These are phyloP conservation scores for Trichoderma lentiforme DNA, from an alignment of 2,329 filamentous ascomycete genomes.

Conservation along the genomic window DNA sequence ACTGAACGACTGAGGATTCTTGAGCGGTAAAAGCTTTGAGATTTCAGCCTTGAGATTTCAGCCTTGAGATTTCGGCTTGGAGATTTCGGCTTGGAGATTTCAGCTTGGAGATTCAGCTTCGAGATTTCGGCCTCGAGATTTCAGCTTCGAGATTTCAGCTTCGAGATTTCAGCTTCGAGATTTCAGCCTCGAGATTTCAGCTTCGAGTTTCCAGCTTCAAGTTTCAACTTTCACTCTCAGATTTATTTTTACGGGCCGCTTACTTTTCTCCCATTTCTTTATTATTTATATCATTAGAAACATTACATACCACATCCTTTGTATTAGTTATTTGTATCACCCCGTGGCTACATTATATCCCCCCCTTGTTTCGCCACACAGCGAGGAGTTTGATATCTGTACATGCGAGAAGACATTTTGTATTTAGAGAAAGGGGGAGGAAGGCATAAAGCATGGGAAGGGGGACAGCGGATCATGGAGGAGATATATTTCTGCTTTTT, in stretches of 20 bases:
- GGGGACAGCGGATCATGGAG: background rate
- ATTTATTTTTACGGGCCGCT: background rate
- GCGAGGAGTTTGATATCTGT: slow-evolving; percentile 13
- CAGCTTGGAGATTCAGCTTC: background rate
- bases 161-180: background rate
- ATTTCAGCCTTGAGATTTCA: background rate
- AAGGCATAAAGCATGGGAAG: background rate
- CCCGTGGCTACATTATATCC: slow-evolving; percentile 4
- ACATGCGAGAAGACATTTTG: slow-evolving; percentile 1
- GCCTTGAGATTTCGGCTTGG: background rate
- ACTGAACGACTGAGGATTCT: slow-evolving; percentile 22
- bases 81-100: background rate
- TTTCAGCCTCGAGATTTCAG: background rate
- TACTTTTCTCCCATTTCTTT: background rate
- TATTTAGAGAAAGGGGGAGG: background rate
- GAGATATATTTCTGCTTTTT: background rate
- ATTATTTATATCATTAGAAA: background rate
- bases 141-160: too few species aligned
- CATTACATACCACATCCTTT: slow-evolving; percentile 6
- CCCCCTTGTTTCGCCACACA: background rate
- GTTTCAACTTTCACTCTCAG: background rate
- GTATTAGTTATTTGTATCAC: background rate
- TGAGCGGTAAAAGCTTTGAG: background rate
- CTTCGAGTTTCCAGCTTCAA: background rate
- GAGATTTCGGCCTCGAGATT: background rate